Evolutionary conservation across 2,329 filamentous ascomycete species (phyloP), one percentile per base, ranked within the genome.

Genomic region (Leptodontidium sp.): DNA sequence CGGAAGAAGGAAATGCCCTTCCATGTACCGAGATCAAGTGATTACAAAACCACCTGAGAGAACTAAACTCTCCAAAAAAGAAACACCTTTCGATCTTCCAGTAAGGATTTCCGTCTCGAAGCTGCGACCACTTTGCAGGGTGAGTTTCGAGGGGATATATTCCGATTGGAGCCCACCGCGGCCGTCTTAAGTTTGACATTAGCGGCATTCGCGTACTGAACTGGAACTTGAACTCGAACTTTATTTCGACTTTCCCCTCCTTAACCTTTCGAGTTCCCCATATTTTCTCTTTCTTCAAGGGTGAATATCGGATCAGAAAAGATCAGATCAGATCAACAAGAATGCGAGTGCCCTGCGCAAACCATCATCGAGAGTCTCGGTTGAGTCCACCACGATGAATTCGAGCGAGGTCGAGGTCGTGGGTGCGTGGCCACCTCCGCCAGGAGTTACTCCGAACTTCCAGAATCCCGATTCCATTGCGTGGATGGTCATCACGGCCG

Each of bases 381-480:
- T 32, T 6, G 29, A 32, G 29, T 32, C 29, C 6, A 32, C 29
- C 2, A 55, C 29, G 52, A 55, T 55, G 52, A 55, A 55, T 35
- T 55, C 52, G 52, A 55, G 52, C 29, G 40, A 68, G 7, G 26
- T 62, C 2, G 29, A 68, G 15, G 26, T 62, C 1, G 29, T 47
- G 24, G 59, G 59, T 53, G 61, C 61, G 14, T 64, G 45, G 45
- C 59, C 65, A 15, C 58, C 65, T 24, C 65, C 59, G 21, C 59
- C 58, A 2, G 65, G 59, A 2, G 65, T 67, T 1, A 63, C 49
- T 45, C 29, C 65, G 38, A 67, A 67, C 12, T 67, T 67, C 24
- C 14, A 55, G 7, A 55, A 63, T 50, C 65, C 65, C 8, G 32
- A 59, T 14, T 63, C 47, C 11, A 67, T 67, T 57, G 47, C 58